phyloP scores from a whole-genome alignment of 345 rosid species.

The Boechera retrofracta region DNA sequence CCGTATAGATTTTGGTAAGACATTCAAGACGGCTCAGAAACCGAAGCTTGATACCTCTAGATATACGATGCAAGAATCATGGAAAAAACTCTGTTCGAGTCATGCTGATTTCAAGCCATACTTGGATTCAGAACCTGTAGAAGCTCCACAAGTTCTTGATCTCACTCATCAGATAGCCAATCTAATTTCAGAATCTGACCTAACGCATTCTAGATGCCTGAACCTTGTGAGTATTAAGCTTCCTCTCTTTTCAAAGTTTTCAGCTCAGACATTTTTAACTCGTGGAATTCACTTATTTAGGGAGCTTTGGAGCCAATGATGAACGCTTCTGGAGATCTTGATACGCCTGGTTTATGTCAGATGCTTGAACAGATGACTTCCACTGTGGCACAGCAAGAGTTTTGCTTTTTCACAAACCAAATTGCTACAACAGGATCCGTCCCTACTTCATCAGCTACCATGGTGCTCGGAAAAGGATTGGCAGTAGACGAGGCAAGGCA shows the following conservation, averaged over 20 bases:
- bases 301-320: conserved; percentile 53
- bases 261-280: conserved; percentile 17
- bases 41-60: conserved; percentile 31
- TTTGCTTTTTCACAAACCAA: conserved; percentile 60
- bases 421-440: conserved; percentile 48
- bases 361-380: conserved; percentile 68
- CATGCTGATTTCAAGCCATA: conserved; percentile 54
- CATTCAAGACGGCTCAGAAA: conserved; percentile 43
- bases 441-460: conserved; percentile 36
- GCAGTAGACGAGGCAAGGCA: conserved; percentile 38
- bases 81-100: conserved; percentile 62
- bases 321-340: conserved; percentile 51
- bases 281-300: conserved; percentile 50
- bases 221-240: conserved; percentile 49
- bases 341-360: conserved; percentile 50
- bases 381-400: conserved; percentile 60
- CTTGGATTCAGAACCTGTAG: conserved; percentile 58
- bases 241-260: conserved; percentile 11
- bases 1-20: conserved; percentile 66
- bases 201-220: conserved; percentile 57
- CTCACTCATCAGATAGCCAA: conserved; percentile 63
- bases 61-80: conserved; percentile 63
- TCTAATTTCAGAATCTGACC: conserved; percentile 77
- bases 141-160: conserved; percentile 54
- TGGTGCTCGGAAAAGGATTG: conserved; percentile 46